Conservation (phyloP, 768 basidiomycete genomes). For the Lactarius tabidus region DNA sequence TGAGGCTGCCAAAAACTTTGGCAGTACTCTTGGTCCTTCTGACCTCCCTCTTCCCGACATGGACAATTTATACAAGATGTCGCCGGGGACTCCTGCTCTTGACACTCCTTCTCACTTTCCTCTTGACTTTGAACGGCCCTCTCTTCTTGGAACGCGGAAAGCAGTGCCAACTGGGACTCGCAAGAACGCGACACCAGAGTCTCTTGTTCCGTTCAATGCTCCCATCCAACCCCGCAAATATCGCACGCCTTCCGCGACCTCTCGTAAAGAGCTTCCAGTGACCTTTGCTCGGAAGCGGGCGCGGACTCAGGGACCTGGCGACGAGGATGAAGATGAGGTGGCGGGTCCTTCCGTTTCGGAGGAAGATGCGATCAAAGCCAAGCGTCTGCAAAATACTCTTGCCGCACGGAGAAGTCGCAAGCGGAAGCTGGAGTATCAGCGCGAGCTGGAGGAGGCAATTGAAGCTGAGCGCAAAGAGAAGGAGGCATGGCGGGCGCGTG, state of each 20-base stretch:
- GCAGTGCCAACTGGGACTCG: conserved; percentile 60
- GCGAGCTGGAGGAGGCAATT: conserved; percentile 55
- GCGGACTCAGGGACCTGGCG: conserved; percentile 43
- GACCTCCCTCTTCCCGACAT: conserved; percentile 31
- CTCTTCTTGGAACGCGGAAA: conserved; percentile 30
- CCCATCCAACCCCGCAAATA: conserved; percentile 81
- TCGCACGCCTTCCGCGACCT: conserved; percentile 65
- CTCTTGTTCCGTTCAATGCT: conserved; percentile 66
- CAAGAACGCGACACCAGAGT: conserved; percentile 60
- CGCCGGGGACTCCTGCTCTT: conserved; percentile 49
- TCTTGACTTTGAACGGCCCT: conserved; percentile 19
- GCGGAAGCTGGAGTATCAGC: conserved; percentile 67
- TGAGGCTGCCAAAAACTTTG: conserved; percentile 9
- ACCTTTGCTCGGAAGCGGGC: conserved; percentile 65
- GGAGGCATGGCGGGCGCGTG: conserved; percentile 60
- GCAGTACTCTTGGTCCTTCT: neutral
- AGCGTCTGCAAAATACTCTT: conserved; percentile 80
- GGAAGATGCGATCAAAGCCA: conserved; percentile 68
- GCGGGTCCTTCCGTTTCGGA: conserved; percentile 46
- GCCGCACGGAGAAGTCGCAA: conserved; percentile 78
- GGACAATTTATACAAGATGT: conserved; percentile 43
- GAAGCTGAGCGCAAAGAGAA: conserved; percentile 52
- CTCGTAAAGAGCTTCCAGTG: conserved; percentile 72
- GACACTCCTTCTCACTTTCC: conserved; percentile 39
- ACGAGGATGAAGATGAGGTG: conserved; percentile 48